Evolutionary conservation across 495 filamentous ascomycete species (phyloP), one percentile per base, ranked within the genome.

Genomic region (Neurospora sp.): DNA sequence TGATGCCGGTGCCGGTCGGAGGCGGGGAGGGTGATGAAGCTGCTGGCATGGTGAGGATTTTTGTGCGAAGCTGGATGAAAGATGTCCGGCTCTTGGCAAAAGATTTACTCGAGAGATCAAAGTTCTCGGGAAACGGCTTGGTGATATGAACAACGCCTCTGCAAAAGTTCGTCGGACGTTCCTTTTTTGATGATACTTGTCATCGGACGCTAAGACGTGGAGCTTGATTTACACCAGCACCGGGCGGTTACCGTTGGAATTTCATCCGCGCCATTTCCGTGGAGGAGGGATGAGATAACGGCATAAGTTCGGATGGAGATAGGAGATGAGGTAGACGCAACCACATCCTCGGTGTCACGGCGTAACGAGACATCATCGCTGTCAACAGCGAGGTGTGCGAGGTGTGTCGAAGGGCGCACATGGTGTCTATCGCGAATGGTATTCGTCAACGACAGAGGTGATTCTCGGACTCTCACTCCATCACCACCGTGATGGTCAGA

Each of bases 1-100:
- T 93, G 78, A 94, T 90, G 73, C 89, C 85, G 65, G 84, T 53
- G 10, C 69, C 69, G 8, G 70, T 61, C 3, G 71, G 40, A 12
- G 73, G 53, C 7, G 53, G 53, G 22, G 27, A 65, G 14, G 53
- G 8, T 1, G 27, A 35, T 4, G 22, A 12, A 27, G 41, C 39
- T 27, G 69, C 20, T 1, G 42, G 10, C 39, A 31, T 45, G 17
- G 20, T 65, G 31, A 65, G 12, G 17, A 14, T 4, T 35, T 27
- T 3, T 27, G 27, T 17, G 2, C 35, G 6, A 31, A 0, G 27
- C 53, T 35, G 12, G 53, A 17, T 65, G 10, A 7, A 65, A 17
- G 12, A 35, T 35, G 53, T 65, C 14, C 8, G 17, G 27, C 17
- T 35, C 53, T 65, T 65, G 53, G 53, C 27, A 17, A 14, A 14